These are phyloP conservation scores for Sutorius australiensis DNA, from an alignment of 768 basidiomycete genomes.

Conservation along the genomic window DNA sequence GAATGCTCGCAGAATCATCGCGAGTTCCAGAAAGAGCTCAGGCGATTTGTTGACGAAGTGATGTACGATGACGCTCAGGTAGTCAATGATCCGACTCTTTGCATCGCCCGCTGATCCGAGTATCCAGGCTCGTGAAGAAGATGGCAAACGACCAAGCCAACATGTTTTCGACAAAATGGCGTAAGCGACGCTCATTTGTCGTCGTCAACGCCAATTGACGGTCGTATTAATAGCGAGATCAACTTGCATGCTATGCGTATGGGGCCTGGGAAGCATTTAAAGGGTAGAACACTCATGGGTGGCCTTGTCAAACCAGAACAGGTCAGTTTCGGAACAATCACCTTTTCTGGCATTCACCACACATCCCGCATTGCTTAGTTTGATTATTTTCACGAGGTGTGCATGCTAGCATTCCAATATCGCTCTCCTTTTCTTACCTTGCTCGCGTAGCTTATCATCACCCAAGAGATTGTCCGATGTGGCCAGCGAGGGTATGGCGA, in stretches of 20 bases:
- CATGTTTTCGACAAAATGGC: slow-evolving; percentile 80
- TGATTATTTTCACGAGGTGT: slow-evolving; percentile 68
- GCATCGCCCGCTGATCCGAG: slow-evolving; percentile 12
- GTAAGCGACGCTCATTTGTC: slow-evolving; percentile 33
- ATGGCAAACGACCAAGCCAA: slow-evolving; percentile 83
- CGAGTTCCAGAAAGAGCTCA: slow-evolving; percentile 42
- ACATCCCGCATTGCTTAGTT: slow-evolving; percentile 37
- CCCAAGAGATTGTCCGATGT: slow-evolving; percentile 57
- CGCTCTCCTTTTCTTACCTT: not conserved
- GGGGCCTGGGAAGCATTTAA: slow-evolving; percentile 84
- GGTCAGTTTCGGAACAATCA: slow-evolving; percentile 32
- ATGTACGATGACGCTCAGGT: slow-evolving; percentile 45
- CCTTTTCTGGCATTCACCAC: slow-evolving; percentile 5
- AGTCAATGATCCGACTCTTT: slow-evolving; percentile 1
- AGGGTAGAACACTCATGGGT: slow-evolving; percentile 69
- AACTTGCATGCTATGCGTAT: slow-evolving; percentile 88
- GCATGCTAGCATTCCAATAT: slow-evolving; percentile 31
- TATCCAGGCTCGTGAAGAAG: slow-evolving; percentile 65
- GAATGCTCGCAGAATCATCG: slow-evolving; percentile 42
- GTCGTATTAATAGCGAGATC: slow-evolving; percentile 40
- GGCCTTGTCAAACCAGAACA: slow-evolving; percentile 76
- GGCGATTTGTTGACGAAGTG: slow-evolving; percentile 65
- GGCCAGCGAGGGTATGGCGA: slow-evolving; percentile 65
- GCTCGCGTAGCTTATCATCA: slow-evolving; percentile 48
- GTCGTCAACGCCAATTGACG: not conserved